These are phyloP conservation scores for Debaryomycetaceae sp. DNA, from an alignment of 1,139 yeast species.

Conservation along the genomic window DNA sequence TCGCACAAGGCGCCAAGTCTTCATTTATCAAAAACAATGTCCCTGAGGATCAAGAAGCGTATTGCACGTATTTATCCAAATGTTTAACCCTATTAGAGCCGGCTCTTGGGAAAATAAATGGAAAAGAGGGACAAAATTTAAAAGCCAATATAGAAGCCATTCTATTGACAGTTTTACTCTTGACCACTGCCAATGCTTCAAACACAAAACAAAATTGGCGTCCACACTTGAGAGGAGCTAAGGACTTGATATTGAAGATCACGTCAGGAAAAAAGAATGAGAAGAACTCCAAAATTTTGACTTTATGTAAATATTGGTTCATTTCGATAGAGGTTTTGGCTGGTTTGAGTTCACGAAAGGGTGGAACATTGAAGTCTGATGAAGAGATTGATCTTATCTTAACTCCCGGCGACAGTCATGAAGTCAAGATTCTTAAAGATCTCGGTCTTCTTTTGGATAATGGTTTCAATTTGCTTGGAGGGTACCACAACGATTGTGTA, in stretches of 20 bases:
- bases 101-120: constrained; percentile 20
- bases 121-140: constrained; percentile 22
- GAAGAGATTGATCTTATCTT: constrained; percentile 46
- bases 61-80: constrained; percentile 53
- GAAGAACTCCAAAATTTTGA: constrained; percentile 32
- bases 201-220: constrained; percentile 61
- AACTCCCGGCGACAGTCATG: constrained; percentile 40
- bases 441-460: constrained; percentile 30
- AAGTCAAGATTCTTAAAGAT: constrained; percentile 26
- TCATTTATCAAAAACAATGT: constrained; percentile 31
- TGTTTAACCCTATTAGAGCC: constrained; percentile 52
- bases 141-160: constrained; percentile 57
- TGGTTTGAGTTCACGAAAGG: constrained; percentile 53
- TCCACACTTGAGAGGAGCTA: constrained; percentile 66
- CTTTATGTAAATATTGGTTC: constrained; percentile 64
- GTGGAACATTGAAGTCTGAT: constrained; percentile 56
- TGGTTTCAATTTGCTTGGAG: constrained; percentile 53
- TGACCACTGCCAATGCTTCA: constrained; percentile 66
- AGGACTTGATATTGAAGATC: constrained; percentile 53
- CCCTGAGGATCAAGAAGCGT: constrained; percentile 53
- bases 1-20: constrained; percentile 64
- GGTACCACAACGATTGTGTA: constrained; percentile 34
- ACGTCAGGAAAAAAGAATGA: constrained; percentile 14
- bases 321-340: constrained; percentile 62
- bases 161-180: constrained; percentile 54